Conservation (phyloP, 805 yeast species). For the Saturnispora sekii region DNA sequence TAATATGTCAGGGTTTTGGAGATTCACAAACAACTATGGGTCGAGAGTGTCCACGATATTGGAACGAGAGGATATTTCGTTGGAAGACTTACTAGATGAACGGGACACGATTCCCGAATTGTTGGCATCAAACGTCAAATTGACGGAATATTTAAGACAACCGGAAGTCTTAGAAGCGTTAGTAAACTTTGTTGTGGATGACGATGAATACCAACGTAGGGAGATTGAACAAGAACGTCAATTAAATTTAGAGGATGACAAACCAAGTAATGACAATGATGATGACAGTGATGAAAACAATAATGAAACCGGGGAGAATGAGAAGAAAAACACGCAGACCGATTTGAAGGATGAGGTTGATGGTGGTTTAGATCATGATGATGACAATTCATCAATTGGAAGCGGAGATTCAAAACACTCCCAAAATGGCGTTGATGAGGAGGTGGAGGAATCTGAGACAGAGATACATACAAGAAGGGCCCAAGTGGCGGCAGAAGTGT, state of each 20-base stretch:
- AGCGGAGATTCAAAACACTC: conserved; percentile 13
- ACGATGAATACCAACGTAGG: conserved; percentile 32
- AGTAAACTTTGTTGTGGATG: conserved; percentile 54
- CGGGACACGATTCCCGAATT: conserved; percentile 67
- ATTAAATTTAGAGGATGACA: not conserved
- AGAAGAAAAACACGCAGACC: not conserved
- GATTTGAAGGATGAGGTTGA: conserved; percentile 3
- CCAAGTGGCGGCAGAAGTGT: conserved; percentile 76
- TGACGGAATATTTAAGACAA: conserved; percentile 71
- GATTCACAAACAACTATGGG: conserved; percentile 41
- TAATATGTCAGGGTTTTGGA: conserved; percentile 30
- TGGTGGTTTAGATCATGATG: not conserved
- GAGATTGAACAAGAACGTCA: conserved; percentile 8
- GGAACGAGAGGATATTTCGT: conserved; percentile 35
- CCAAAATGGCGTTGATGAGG: conserved; percentile 24
- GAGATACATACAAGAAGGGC: conserved; percentile 35
- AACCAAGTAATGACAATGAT: conserved; percentile 3
- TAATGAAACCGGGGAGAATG: too few species aligned
- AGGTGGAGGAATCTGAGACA: conserved; percentile 26
- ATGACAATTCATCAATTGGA: conserved; percentile 2
- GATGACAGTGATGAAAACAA: not conserved
- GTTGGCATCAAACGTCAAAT: conserved; percentile 59
- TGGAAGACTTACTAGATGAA: conserved; percentile 62
- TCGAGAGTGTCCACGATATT: conserved; percentile 47
- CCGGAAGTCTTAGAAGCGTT: conserved; percentile 64